Evolutionary conservation across 495 filamentous ascomycete species (phyloP), one percentile per base, ranked within the genome.

Genomic region (Trichocladium antarcticum): DNA sequence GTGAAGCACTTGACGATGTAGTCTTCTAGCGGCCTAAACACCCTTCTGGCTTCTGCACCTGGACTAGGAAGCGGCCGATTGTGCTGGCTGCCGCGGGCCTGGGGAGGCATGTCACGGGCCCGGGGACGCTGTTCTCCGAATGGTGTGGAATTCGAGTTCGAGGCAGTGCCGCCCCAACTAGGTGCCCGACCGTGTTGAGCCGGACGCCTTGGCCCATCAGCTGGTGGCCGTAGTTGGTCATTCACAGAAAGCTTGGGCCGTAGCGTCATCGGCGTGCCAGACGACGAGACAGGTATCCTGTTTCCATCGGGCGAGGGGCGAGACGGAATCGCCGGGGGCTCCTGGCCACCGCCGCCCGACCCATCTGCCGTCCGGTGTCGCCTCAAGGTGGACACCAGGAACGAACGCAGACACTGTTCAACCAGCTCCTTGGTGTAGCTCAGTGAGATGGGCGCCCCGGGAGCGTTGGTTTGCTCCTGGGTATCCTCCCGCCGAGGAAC

Each of bases 21-120:
- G 45, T 86, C 83, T 63, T 94, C 88, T 38, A 94, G 59, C 17
- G 68, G 73, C 49, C 75, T 76, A 58, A 95, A 94, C 11, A 86
- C 71, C 17, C 59, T 63, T 46, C 58, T 69, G 2, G 61, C 55
- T 6, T 69, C 66, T 0, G 55, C 44, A 27, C 55, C 56, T 6
- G 55, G 54, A 37, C 55, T 58, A 11, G 47, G 43, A 36, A 57
- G 49, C 31, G 45, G 62, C 15, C 37, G 54, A 27, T 17, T 53
- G 47, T 42, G 38, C 5, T 22, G 58, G 37, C 29, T 47, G 34
- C 12, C 31, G 24, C 37, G 22, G 22, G 39, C 49, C 31, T 32
- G 51, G 8, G 15, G 36, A 6, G 15, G 43, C 36, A 39, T 17
- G 17, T 47, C 43, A 17, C 10, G 46, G 22, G 54, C 37, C 32